These are phyloP conservation scores for Arthrobotrys sinensis DNA, from an alignment of 2,329 filamentous ascomycete genomes.

Conservation along the genomic window DNA sequence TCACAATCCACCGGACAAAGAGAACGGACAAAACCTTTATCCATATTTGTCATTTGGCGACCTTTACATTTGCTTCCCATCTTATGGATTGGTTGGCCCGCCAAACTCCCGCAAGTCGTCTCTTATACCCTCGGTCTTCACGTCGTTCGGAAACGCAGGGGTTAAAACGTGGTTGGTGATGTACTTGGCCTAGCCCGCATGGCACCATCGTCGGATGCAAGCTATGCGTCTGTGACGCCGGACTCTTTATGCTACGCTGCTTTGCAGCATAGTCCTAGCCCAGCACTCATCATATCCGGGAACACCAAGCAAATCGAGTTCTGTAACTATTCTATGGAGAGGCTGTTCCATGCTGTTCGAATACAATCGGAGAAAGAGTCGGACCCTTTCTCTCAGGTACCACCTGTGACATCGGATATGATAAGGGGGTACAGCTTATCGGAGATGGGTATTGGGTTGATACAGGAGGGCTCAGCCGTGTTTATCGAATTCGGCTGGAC, in stretches of 20 bases:
- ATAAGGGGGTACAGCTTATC: slow-evolving; percentile 44
- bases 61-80: neutral
- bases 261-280: slow-evolving; percentile 47
- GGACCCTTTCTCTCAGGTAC: slow-evolving; percentile 33
- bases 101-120: slow-evolving; percentile 52
- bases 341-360: slow-evolving; percentile 42
- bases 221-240: slow-evolving; percentile 55
- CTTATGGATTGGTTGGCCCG: slow-evolving; percentile 34
- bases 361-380: slow-evolving; percentile 44
- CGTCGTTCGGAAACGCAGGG: slow-evolving; percentile 8
- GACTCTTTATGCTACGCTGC: slow-evolving; percentile 37
- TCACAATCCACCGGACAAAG: slow-evolving; percentile 6
- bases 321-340: slow-evolving; percentile 58
- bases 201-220: slow-evolving; percentile 43
- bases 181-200: slow-evolving; percentile 44
- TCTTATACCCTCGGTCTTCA: slow-evolving; percentile 38
- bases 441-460: slow-evolving; percentile 56
- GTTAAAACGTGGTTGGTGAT: slow-evolving; percentile 17
- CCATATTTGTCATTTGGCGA: neutral
- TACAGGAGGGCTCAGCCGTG: slow-evolving; percentile 55
- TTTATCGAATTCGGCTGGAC: slow-evolving; percentile 56
- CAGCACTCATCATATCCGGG: slow-evolving; percentile 43
- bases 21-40: neutral
- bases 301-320: slow-evolving; percentile 50
- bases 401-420: slow-evolving; percentile 52